Percentiles rank a stretch among this genome's conserved stretches.
Evolutionary conservation across 1,139 yeast species (phyloP).

Genomic region (Suhomyces chickasaworum): DNA sequence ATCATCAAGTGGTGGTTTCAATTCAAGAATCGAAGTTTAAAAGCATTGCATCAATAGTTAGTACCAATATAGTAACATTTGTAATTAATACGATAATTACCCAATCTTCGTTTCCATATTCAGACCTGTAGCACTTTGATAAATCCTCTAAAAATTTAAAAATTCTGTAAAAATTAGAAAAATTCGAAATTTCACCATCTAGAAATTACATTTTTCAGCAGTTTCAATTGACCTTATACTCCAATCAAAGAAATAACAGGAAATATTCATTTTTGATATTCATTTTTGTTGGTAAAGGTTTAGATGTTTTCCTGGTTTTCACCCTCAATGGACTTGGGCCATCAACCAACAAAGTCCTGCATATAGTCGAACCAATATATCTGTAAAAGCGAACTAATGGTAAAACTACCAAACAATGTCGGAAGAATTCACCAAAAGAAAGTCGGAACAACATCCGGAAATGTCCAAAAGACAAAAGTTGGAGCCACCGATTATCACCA

Average conservation of each 20-base stretch:
- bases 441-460: slow-evolving; percentile 2
- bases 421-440: slow-evolving; percentile 8
- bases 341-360: neutral
- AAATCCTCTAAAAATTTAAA: no score
- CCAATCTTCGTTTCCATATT: neutral
- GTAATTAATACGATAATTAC: neutral
- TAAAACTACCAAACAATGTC: neutral
- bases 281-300: no score
- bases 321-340: neutral
- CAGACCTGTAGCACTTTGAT: no score
- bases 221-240: no score
- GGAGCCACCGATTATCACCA: neutral
- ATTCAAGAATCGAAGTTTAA: neutral
- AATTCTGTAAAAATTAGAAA: neutral
- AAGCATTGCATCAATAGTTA: neutral
- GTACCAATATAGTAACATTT: neutral
- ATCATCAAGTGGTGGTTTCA: neutral
- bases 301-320: no score
- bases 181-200: neutral
- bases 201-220: no score
- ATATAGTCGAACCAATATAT: neutral
- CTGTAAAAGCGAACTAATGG: neutral
- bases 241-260: no score
- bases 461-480: slow-evolving; percentile 4
- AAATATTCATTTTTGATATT: no score